These are phyloP conservation scores for Lanmaoa pseudosensibilis DNA, from an alignment of 768 basidiomycete species.

Conservation along the genomic window DNA sequence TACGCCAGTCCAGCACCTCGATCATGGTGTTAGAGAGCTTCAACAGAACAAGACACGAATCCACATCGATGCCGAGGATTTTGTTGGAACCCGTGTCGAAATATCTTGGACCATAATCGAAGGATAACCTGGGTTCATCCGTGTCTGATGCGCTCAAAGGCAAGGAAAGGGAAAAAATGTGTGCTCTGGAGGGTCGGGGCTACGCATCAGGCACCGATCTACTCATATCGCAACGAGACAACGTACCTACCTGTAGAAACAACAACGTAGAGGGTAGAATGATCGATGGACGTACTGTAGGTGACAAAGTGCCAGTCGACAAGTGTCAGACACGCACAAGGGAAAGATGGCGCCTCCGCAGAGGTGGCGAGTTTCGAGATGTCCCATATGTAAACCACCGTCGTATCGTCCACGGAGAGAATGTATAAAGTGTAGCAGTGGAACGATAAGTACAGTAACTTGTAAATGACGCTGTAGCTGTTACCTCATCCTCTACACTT, in stretches of 20 bases:
- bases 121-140: neutral
- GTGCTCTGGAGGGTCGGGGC: slow-evolving; percentile 1
- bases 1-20: slow-evolving; percentile 40
- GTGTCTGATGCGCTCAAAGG: neutral
- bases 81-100: neutral
- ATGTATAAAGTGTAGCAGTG: slow-evolving; percentile 7
- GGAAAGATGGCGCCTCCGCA: neutral
- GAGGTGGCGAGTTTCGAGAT: neutral
- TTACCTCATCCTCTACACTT: too few relatives aligned
- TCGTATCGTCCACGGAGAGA: slow-evolving; percentile 7
- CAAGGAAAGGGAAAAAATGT: slow-evolving; percentile 10
- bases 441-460: too few relatives aligned
- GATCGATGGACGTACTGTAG: slow-evolving; percentile 3
- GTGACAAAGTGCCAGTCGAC: slow-evolving; percentile 4
- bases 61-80: slow-evolving; percentile 36
- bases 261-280: slow-evolving; percentile 15
- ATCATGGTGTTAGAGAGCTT: slow-evolving; percentile 29
- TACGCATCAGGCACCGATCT: neutral
- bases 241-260: slow-evolving; percentile 13
- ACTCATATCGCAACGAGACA: neutral
- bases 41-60: slow-evolving; percentile 32
- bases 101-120: neutral
- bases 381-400: slow-evolving; percentile 17
- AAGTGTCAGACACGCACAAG: slow-evolving; percentile 5
- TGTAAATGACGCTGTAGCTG: too few relatives aligned